Conservation (phyloP, 805 yeast genomes). For the Lipomyces anomalus region DNA sequence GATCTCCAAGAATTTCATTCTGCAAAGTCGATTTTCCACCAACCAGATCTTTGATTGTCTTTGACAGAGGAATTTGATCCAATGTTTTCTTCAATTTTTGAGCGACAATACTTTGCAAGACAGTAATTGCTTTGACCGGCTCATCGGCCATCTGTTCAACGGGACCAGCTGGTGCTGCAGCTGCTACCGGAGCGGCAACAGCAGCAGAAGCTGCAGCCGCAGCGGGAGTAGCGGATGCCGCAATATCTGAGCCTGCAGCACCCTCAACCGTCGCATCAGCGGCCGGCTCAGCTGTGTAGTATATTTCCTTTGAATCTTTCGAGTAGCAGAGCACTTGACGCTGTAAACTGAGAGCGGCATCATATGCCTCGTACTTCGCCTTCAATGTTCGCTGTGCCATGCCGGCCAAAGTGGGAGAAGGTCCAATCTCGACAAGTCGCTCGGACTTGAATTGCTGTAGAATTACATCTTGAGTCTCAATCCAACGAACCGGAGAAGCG, state of each 20-base stretch:
- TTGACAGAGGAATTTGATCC: slow-evolving; percentile 77
- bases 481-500: slow-evolving; percentile 99
- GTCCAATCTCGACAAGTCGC: slow-evolving; percentile 97
- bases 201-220: slow-evolving; percentile 56
- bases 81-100: slow-evolving; percentile 90
- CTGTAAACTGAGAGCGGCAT: slow-evolving; percentile 87
- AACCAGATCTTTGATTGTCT: slow-evolving; percentile 94
- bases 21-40: slow-evolving; percentile 99
- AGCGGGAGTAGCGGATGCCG: slow-evolving; percentile 54
- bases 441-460: slow-evolving; percentile 91
- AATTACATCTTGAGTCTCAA: slow-evolving; percentile 97
- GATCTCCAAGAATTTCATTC: slow-evolving; percentile 96
- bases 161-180: slow-evolving; percentile 71
- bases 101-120: slow-evolving; percentile 86
- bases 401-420: slow-evolving; percentile 97
- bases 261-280: slow-evolving; percentile 31
- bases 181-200: slow-evolving; percentile 51
- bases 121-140: slow-evolving; percentile 76
- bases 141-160: slow-evolving; percentile 82
- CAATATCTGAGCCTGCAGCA: slow-evolving; percentile 39
- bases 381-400: slow-evolving; percentile 96
- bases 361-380: slow-evolving; percentile 95
- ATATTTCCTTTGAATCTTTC: slow-evolving; percentile 92
- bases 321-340: slow-evolving; percentile 95
- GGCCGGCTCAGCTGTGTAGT: slow-evolving; percentile 60